Conservation (phyloP, 2,329 filamentous ascomycete genomes). For the Curvularia eragrostidis region DNA sequence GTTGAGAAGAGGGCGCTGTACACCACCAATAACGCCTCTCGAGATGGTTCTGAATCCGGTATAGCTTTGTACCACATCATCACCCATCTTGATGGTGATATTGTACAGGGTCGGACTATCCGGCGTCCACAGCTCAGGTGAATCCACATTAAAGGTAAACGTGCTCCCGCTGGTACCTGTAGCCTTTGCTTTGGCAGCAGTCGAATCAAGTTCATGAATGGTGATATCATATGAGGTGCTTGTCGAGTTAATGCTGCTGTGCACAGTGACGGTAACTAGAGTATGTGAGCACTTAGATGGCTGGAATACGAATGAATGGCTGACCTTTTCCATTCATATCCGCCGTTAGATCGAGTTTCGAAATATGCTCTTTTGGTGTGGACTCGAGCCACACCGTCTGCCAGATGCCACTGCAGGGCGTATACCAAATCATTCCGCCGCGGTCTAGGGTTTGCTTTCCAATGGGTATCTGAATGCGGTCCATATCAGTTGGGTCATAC, state of each 20-base stretch:
- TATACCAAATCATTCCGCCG: conserved; percentile 70
- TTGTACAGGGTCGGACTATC: conserved; percentile 69
- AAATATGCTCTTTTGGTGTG: conserved; percentile 65
- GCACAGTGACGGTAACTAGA: conserved; percentile 63
- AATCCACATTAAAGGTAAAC: conserved; percentile 63
- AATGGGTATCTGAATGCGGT: conserved; percentile 64
- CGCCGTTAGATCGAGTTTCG: conserved; percentile 65
- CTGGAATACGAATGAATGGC: not conserved
- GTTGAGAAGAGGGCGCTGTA: conserved; percentile 69
- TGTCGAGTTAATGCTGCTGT: conserved; percentile 52
- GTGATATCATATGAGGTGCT: conserved; percentile 50
- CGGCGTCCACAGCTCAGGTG: conserved; percentile 69
- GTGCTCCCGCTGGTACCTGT: conserved; percentile 57
- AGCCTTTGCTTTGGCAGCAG: conserved; percentile 54
- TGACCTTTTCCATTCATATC: conserved; percentile 45
- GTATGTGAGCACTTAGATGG: conserved; percentile 18
- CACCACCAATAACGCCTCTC: conserved; percentile 62
- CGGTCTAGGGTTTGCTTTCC: conserved; percentile 68
- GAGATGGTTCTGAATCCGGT: conserved; percentile 72
- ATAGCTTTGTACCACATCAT: conserved; percentile 67
- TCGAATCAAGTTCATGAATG: conserved; percentile 44
- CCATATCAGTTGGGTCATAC: conserved; percentile 69
- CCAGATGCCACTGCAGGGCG: conserved; percentile 77
- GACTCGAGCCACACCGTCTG: conserved; percentile 74
- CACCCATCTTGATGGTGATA: conserved; percentile 61